Evolutionary conservation across 805 yeast species (phyloP).

Genomic region (Helenozyma rhizophorensis): DNA sequence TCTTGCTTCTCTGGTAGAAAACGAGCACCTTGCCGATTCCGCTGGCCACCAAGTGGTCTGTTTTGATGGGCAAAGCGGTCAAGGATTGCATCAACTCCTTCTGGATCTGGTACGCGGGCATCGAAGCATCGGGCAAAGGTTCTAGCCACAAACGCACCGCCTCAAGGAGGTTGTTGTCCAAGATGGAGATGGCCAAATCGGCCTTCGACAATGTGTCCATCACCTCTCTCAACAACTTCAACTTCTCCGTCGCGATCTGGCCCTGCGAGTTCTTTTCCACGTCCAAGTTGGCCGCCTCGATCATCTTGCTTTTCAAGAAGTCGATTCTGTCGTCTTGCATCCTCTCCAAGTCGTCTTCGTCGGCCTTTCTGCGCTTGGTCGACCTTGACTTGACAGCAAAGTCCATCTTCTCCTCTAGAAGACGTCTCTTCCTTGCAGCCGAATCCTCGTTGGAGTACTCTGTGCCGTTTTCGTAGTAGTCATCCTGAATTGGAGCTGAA

Average conservation of each 20-base stretch:
- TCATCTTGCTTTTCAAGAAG: slow-evolving; percentile 81
- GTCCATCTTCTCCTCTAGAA: slow-evolving; percentile 77
- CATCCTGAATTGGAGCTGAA: slow-evolving; percentile 3
- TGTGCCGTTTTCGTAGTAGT: slow-evolving; percentile 6
- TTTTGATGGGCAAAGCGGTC: slow-evolving; percentile 81
- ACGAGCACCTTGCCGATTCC: slow-evolving; percentile 91
- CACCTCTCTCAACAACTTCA: slow-evolving; percentile 77
- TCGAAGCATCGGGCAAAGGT: slow-evolving; percentile 94
- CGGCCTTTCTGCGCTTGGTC: slow-evolving; percentile 60
- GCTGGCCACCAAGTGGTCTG: slow-evolving; percentile 89
- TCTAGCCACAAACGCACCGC: slow-evolving; percentile 96
- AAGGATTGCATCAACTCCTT: slow-evolving; percentile 76
- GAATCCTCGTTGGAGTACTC: slow-evolving; percentile 32
- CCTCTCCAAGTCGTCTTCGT: slow-evolving; percentile 91
- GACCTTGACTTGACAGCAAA: slow-evolving; percentile 65
- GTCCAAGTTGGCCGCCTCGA: slow-evolving; percentile 76
- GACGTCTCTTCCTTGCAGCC: slow-evolving; percentile 53
- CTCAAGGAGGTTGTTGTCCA: slow-evolving; percentile 90
- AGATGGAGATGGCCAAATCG: slow-evolving; percentile 82
- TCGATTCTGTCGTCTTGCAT: slow-evolving; percentile 91
- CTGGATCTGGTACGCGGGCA: slow-evolving; percentile 97
- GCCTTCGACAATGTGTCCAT: slow-evolving; percentile 71
- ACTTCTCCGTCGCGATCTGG: slow-evolving; percentile 69
- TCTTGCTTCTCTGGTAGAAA: slow-evolving; percentile 86
- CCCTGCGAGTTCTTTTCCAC: slow-evolving; percentile 57